phyloP scores from a whole-genome alignment of 768 basidiomycete species.

The Cystobasidium ongulense region DNA sequence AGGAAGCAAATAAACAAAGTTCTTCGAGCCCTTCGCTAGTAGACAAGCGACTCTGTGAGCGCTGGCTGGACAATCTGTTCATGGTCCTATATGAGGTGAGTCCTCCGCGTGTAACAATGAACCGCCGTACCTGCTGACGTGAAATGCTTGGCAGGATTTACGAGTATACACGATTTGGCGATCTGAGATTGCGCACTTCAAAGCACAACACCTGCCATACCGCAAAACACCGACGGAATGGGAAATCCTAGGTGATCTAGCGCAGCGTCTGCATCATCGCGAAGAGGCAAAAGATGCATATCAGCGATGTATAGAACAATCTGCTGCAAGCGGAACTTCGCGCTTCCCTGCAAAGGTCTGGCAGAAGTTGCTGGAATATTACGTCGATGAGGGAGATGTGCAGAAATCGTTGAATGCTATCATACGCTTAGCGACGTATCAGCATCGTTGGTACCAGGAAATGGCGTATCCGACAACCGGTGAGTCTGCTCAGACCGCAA shows the following conservation, averaged over 20 bases:
- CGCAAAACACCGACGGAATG: slow-evolving; percentile 94
- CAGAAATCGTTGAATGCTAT: slow-evolving; percentile 82
- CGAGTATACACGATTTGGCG: slow-evolving; percentile 98
- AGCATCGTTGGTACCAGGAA: slow-evolving; percentile 72
- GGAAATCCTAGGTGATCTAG: slow-evolving; percentile 95
- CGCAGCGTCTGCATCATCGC: slow-evolving; percentile 85
- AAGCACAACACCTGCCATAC: slow-evolving; percentile 95
- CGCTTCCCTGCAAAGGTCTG: slow-evolving; percentile 87
- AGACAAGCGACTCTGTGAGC: slow-evolving; percentile 80
- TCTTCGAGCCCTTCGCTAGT: slow-evolving; percentile 56
- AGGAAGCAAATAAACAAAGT: neutral
- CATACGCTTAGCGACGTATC: slow-evolving; percentile 85
- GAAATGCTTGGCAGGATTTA: slow-evolving; percentile 57
- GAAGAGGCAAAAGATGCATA: slow-evolving; percentile 97
- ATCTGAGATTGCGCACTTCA: slow-evolving; percentile 97
- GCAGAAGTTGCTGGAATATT: slow-evolving; percentile 87
- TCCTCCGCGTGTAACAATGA: slow-evolving; percentile 30
- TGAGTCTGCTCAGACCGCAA: neutral
- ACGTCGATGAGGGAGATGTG: slow-evolving; percentile 92
- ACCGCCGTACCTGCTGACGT: neutral
- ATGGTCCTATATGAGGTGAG: slow-evolving; percentile 94
- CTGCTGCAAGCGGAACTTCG: neutral
- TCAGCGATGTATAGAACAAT: slow-evolving; percentile 78
- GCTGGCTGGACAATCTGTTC: slow-evolving; percentile 96
- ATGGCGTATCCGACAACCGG: slow-evolving; percentile 78